Evolutionary conservation across 73 alveolate genomes (phyloP), one percentile per base, ranked within the genome.

Genomic region (Stentor roeselii): DNA sequence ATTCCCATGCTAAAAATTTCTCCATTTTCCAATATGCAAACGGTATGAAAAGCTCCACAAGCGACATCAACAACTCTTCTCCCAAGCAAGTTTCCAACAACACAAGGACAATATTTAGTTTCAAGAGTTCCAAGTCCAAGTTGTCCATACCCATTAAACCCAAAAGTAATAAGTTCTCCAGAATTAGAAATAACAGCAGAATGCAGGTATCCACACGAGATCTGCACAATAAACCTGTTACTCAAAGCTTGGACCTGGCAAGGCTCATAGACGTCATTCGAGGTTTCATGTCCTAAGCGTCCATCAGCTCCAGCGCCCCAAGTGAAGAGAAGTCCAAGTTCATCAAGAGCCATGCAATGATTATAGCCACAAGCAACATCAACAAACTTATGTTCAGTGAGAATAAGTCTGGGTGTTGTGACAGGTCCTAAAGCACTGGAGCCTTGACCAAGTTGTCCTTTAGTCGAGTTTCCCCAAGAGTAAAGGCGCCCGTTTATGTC

Each of bases 301-400:
- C 99, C 99, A 88, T 93, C 95, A 75, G 94, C 91, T 31, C 99
- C 99, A 59, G 87, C 75, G 0, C 99, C 99, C 97, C 99, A 95
- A 1, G 96, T 61, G 83, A 87, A 95, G 37, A 95, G 92, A 59
- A 88, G 89, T 74, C 96, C 95, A 58, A 89, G 91, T 75, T 91
- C 91, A 38, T 39, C 84, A 76, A 76, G 84, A 4, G 76, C 78
- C 27, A 76, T 4, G 35, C 35, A 30, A 82, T 76, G 84, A 76
- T 30, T 76, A 39, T 11, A 36, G 3, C 84, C 84, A 39, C 84
- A 76, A 15, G 78, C 14, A 11, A 76, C 35, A 31, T 60, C 41
- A 21, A 60, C 30, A 3, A 60, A 6, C 30, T 60, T 60, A 14
- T 4, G 6, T 60, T 27, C 78, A 6, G 30, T 60, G 30, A 60